Evolutionary conservation across 441 rosid genomes (phyloP).

Genomic region (Theobroma grandiflorum): DNA sequence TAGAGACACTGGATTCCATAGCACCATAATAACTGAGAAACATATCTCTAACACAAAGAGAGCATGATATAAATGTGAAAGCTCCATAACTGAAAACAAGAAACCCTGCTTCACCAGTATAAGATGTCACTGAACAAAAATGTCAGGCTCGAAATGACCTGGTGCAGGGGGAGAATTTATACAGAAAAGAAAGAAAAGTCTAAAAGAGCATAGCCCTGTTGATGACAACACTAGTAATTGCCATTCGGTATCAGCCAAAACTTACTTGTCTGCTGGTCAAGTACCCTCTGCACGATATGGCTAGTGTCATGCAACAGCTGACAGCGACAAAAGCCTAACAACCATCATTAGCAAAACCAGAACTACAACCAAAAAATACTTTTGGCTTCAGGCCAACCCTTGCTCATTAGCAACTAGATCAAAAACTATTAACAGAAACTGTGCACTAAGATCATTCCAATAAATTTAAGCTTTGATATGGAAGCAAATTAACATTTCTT

Average conservation of each 20-base stretch:
- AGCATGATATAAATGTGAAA: constrained; percentile 21
- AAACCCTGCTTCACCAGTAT: neutral
- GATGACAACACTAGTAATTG: neutral
- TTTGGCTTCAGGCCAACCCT: neutral
- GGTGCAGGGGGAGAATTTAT: neutral
- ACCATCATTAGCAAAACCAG: neutral
- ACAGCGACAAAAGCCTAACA: neutral
- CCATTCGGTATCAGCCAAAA: neutral
- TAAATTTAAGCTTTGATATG: too few relatives aligned
- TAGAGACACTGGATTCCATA: constrained; percentile 30
- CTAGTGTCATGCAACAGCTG: neutral
- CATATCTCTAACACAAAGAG: constrained; percentile 23
- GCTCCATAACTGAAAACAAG: constrained; percentile 29
- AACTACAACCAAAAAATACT: neutral
- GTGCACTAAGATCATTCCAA: neutral
- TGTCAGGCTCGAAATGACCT: neutral
- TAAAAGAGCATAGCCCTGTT: neutral
- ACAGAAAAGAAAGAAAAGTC: neutral
- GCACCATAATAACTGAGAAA: constrained; percentile 20
- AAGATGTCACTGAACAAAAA: neutral
- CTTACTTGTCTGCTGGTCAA: neutral
- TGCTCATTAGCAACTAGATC: neutral
- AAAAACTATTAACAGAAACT: neutral
- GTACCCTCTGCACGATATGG: neutral
- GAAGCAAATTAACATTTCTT: neutral